These are phyloP conservation scores for Atractiella rhizophila DNA, from an alignment of 768 basidiomycete species.

Conservation along the genomic window DNA sequence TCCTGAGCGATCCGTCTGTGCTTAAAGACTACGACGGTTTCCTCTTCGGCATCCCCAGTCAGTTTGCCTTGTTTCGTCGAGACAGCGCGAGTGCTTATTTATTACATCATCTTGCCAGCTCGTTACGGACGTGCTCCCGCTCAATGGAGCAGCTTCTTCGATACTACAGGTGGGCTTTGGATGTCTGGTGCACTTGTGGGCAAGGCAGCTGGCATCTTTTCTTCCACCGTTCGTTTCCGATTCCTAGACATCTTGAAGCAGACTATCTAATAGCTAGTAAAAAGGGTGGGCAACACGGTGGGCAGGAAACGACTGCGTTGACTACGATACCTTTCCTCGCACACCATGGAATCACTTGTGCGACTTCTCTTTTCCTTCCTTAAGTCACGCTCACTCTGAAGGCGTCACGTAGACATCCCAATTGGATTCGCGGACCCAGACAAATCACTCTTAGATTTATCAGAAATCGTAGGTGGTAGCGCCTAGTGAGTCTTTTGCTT, in stretches of 20 bases:
- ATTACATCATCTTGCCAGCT: too few species aligned
- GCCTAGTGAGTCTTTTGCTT: too few species aligned
- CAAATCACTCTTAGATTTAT: conserved; percentile 23
- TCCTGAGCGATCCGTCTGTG: too few species aligned
- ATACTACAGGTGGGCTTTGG: conserved; percentile 45
- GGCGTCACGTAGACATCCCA: too few species aligned
- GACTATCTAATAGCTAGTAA: too few species aligned
- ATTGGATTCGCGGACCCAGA: conserved; percentile 35
- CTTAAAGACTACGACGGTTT: conserved; percentile 12
- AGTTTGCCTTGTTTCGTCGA: too few species aligned
- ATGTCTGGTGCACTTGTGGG: conserved; percentile 33
- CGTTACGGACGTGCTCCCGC: conserved; percentile 53
- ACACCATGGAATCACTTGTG: conserved; percentile 26
- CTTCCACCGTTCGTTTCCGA: too few species aligned
- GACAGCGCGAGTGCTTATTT: too few species aligned
- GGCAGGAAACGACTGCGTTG: conserved; percentile 32
- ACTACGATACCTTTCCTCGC: conserved; percentile 32
- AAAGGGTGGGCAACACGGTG: conserved; percentile 50
- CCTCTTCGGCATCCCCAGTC: conserved; percentile 10
- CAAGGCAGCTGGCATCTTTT: conserved; percentile 50
- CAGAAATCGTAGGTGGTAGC: conserved; percentile 29
- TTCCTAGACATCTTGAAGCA: conserved; percentile 52
- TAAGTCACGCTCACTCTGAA: conserved; percentile 25
- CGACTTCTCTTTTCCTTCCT: conserved; percentile 39
- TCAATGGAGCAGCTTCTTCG: conserved; percentile 44